Evolutionary conservation across 768 basidiomycete genomes (phyloP).

Genomic region (Amanita inopinata): DNA sequence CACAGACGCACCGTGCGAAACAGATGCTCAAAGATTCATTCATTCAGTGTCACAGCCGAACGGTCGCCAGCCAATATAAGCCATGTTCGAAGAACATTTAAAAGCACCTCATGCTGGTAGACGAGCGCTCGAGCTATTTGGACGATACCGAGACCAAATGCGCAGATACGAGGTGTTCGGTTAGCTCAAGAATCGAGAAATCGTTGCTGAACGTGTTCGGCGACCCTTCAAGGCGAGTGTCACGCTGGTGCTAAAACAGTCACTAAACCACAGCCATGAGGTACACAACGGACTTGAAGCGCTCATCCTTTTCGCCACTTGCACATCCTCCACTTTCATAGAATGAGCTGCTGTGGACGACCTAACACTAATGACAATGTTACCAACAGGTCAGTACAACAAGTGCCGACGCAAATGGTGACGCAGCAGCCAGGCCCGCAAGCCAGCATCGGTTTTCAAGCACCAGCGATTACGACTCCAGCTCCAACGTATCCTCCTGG

Average conservation of each 20-base stretch:
- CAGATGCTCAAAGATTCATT: too few species aligned
- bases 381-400: conserved; percentile 15
- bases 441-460: conserved; percentile 23
- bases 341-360: conserved; percentile 66
- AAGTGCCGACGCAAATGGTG: conserved; percentile 23
- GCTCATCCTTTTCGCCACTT: conserved; percentile 1
- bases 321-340: conserved; percentile 12
- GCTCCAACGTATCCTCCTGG: conserved; percentile 15
- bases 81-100: too few species aligned
- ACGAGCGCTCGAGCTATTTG: too few species aligned
- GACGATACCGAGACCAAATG: too few species aligned
- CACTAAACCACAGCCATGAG: conserved; percentile 21
- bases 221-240: neutral
- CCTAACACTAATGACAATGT: conserved; percentile 22
- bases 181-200: too few species aligned
- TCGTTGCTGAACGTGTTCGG: neutral
- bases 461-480: conserved; percentile 13
- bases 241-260: conserved; percentile 5
- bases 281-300: conserved; percentile 12
- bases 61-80: too few species aligned
- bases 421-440: conserved; percentile 42
- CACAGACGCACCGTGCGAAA: too few species aligned
- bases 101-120: too few species aligned
- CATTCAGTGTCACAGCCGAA: too few species aligned
- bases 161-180: too few species aligned